Evolutionary conservation across 2,329 filamentous ascomycete species (phyloP).

Genomic region (Monascus ruber): DNA sequence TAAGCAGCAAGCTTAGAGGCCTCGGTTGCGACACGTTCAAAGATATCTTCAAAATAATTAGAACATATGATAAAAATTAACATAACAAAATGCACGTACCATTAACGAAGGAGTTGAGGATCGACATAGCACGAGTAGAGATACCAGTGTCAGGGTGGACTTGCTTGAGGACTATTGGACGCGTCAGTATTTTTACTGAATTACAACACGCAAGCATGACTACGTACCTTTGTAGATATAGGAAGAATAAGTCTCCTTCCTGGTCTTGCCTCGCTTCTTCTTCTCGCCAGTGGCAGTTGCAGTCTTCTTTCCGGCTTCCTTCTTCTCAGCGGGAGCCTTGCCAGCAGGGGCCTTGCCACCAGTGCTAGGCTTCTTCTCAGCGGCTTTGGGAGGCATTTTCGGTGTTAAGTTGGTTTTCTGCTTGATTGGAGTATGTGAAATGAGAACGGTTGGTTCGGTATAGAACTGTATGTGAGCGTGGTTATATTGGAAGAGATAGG

Average conservation of each 20-base stretch:
- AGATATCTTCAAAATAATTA: conserved; percentile 62
- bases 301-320: conserved; percentile 99
- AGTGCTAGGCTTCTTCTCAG: conserved; percentile 91
- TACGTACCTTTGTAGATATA: conserved; percentile 97
- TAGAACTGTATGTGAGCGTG: conserved; percentile 6
- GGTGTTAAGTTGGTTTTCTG: conserved; percentile 21
- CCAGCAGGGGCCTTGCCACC: conserved; percentile 82
- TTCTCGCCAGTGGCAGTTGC: conserved; percentile 77
- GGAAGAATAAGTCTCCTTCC: conserved; percentile 99
- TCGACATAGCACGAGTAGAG: conserved; percentile 99
- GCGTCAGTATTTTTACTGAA: conserved; percentile 21
- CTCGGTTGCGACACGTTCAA: conserved; percentile 97
- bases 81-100: conserved; percentile 47
- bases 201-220: conserved; percentile 1
- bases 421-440: conserved; percentile 3
- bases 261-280: conserved; percentile 99
- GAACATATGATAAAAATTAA: neutral
- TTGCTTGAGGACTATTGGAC: conserved; percentile 81
- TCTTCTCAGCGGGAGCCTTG: conserved; percentile 87
- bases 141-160: conserved; percentile 99
- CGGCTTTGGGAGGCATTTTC: conserved; percentile 96
- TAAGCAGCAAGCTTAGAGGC: conserved; percentile 98
- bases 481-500: conserved; percentile 24
- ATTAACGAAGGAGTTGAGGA: conserved; percentile 99
- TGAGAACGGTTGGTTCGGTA: conserved; percentile 6